These are phyloP conservation scores for Suillus cothurnatus DNA, from an alignment of 768 basidiomycete species.

Conservation along the genomic window DNA sequence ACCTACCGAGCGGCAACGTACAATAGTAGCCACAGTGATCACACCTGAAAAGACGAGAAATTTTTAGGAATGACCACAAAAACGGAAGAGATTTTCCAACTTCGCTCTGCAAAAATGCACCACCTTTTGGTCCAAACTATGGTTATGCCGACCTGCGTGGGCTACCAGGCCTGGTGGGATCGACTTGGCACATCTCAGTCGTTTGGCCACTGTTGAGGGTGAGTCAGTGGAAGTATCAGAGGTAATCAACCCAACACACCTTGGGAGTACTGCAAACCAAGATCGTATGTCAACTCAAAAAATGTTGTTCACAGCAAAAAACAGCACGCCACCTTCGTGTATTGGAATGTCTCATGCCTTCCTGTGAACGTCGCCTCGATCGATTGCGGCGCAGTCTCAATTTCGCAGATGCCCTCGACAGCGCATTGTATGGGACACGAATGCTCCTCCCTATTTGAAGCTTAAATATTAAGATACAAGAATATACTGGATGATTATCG, in stretches of 20 bases:
- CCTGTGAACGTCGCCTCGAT: slow-evolving; percentile 66
- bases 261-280: slow-evolving; percentile 49
- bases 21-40: slow-evolving; percentile 61
- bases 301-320: background rate
- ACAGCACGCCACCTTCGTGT: slow-evolving; percentile 52
- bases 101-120: slow-evolving; percentile 58
- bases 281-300: background rate
- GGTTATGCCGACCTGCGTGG: slow-evolving; percentile 53
- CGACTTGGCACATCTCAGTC: slow-evolving; percentile 48
- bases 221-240: background rate
- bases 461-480: slow-evolving; percentile 14
- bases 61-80: background rate
- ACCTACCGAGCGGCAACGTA: slow-evolving; percentile 53
- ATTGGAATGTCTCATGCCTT: slow-evolving; percentile 60
- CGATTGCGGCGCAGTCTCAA: slow-evolving; percentile 58
- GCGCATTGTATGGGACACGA: slow-evolving; percentile 45
- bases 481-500: slow-evolving; percentile 8
- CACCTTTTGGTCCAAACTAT: slow-evolving; percentile 44
- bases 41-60: slow-evolving; percentile 39
- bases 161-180: slow-evolving; percentile 44
- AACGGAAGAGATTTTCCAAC: slow-evolving; percentile 27
- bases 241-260: slow-evolving; percentile 30
- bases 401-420: slow-evolving; percentile 55
- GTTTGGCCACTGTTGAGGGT: slow-evolving; percentile 43
- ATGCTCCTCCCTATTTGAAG: slow-evolving; percentile 48